Percentiles rank a stretch among this genome's conserved stretches.
Conservation (phyloP, 1,139 yeast genomes). For the Suhomyces yuchorum region DNA sequence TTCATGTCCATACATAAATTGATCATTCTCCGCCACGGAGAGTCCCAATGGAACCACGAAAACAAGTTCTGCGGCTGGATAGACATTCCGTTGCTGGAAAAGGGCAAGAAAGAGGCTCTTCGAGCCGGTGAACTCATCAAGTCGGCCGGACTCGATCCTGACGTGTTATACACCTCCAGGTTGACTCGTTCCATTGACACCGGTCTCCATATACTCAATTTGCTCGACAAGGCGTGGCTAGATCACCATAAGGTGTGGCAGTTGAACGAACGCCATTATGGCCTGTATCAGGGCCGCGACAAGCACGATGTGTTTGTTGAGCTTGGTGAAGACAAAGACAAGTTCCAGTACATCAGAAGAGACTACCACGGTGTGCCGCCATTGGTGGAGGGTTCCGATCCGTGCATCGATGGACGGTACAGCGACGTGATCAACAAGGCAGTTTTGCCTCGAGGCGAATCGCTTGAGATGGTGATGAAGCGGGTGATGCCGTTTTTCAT, state of each 20-base stretch:
- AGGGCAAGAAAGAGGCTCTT: slow-evolving; percentile 64
- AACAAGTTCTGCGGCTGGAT: slow-evolving; percentile 83
- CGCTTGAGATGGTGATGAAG: slow-evolving; percentile 64
- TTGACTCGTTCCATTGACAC: slow-evolving; percentile 68
- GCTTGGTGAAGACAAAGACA: slow-evolving; percentile 58
- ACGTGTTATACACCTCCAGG: slow-evolving; percentile 64
- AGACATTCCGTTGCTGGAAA: slow-evolving; percentile 64
- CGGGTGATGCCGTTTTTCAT: slow-evolving; percentile 61
- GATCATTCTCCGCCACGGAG: slow-evolving; percentile 71
- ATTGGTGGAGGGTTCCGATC: slow-evolving; percentile 29
- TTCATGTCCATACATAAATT: slow-evolving; percentile 33
- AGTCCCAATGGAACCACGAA: slow-evolving; percentile 70
- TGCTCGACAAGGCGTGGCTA: slow-evolving; percentile 46
- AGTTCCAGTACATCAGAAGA: slow-evolving; percentile 68
- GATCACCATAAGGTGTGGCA: slow-evolving; percentile 65
- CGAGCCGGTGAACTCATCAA: slow-evolving; percentile 58
- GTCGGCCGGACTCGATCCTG: slow-evolving; percentile 46
- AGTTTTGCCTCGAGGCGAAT: slow-evolving; percentile 64
- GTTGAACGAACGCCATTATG: slow-evolving; percentile 78
- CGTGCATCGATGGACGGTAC: slow-evolving; percentile 53
- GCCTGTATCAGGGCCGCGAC: slow-evolving; percentile 70
- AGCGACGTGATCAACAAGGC: slow-evolving; percentile 22
- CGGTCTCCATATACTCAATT: slow-evolving; percentile 58
- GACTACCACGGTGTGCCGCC: slow-evolving; percentile 74
- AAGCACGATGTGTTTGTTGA: slow-evolving; percentile 54